phyloP scores from a whole-genome alignment of 805 yeast genomes.

The Wickerhamiella parazyma region DNA sequence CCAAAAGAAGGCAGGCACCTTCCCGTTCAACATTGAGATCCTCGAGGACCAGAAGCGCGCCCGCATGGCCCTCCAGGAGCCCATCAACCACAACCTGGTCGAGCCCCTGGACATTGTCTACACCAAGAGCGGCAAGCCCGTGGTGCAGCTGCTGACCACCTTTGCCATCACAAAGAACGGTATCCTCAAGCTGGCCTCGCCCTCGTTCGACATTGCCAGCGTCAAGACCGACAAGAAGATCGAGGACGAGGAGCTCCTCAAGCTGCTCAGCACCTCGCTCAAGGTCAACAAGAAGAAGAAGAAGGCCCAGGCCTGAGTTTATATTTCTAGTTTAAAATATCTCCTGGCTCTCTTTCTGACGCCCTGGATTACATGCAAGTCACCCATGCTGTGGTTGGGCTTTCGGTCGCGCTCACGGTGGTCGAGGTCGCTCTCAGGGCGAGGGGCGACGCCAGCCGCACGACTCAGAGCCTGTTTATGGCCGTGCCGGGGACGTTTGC shows the following conservation, averaged over 20 bases:
- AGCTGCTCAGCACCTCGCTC: constrained; percentile 36
- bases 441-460: not conserved
- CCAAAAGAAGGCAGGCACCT: constrained; percentile 49
- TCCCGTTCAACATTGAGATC: constrained; percentile 56
- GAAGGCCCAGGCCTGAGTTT: constrained; percentile 5
- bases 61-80: constrained; percentile 62
- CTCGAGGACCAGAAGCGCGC: constrained; percentile 58
- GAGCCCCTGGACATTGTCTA: constrained; percentile 54
- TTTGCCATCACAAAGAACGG: constrained; percentile 65
- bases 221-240: constrained; percentile 44
- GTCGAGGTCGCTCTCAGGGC: not conserved
- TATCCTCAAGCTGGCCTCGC: constrained; percentile 46
- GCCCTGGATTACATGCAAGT: not conserved
- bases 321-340: too few species aligned
- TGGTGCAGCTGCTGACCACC: constrained; percentile 65
- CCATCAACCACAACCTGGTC: constrained; percentile 51
- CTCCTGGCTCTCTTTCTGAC: too few species aligned
- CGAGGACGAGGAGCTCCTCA: constrained; percentile 34
- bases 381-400: not conserved
- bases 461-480: not conserved
- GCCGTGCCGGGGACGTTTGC: not conserved
- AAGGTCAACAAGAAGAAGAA: constrained; percentile 35
- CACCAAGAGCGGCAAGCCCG: constrained; percentile 51
- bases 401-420: not conserved
- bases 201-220: constrained; percentile 37